These are phyloP conservation scores for Lentinus polychrous DNA, from an alignment of 1,284 basidiomycete genomes.

Conservation along the genomic window DNA sequence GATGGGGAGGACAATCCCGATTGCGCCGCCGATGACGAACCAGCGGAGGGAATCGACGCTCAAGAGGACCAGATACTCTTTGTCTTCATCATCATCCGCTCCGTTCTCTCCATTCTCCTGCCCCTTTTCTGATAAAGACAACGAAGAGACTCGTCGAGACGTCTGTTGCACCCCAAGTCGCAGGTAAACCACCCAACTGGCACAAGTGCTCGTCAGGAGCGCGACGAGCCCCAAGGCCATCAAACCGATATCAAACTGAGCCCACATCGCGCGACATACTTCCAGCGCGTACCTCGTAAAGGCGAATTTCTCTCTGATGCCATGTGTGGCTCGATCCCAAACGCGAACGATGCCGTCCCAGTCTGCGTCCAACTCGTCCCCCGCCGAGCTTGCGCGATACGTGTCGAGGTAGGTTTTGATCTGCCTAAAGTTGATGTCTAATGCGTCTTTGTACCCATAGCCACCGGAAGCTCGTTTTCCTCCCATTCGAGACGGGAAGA, in stretches of 20 bases:
- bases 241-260: slow-evolving; percentile 80
- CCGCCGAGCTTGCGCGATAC: slow-evolving; percentile 66
- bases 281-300: slow-evolving; percentile 65
- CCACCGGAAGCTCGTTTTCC: slow-evolving; percentile 19
- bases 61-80: neutral
- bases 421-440: slow-evolving; percentile 72
- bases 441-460: slow-evolving; percentile 40
- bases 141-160: no score
- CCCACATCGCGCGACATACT: slow-evolving; percentile 85
- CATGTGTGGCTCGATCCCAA: slow-evolving; percentile 30
- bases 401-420: slow-evolving; percentile 72
- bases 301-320: slow-evolving; percentile 26
- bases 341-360: slow-evolving; percentile 46
- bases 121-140: no score
- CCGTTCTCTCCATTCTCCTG: neutral
- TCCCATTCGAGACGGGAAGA: slow-evolving; percentile 47
- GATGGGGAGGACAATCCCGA: slow-evolving; percentile 34
- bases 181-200: slow-evolving; percentile 43
- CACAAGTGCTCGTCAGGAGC: slow-evolving; percentile 39
- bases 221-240: slow-evolving; percentile 66
- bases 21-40: slow-evolving; percentile 33
- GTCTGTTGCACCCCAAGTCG: slow-evolving; percentile 31
- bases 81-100: neutral
- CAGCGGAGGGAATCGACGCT: slow-evolving; percentile 29
- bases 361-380: slow-evolving; percentile 61